phyloP scores from a whole-genome alignment of 805 yeast species.

The Candida fluviatilis region DNA sequence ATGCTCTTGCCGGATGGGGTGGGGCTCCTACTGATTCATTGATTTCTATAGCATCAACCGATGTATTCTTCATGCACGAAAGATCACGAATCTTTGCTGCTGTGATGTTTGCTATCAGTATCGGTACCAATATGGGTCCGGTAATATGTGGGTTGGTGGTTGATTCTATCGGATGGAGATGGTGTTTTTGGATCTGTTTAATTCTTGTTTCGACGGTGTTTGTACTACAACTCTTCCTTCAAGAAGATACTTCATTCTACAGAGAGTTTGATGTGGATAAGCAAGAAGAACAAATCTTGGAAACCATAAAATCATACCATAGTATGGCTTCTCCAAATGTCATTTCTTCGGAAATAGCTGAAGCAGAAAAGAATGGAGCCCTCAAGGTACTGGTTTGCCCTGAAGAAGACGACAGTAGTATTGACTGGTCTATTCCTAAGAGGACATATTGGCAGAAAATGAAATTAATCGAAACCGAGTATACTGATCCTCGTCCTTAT shows the following conservation, averaged over 20 bases:
- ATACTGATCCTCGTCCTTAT: constrained; percentile 38
- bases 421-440: constrained; percentile 8
- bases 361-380: constrained; percentile 17
- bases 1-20: constrained; percentile 27
- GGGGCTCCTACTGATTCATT: constrained; percentile 35
- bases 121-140: constrained; percentile 26
- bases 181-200: constrained; percentile 27
- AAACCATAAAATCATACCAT: constrained; percentile 22
- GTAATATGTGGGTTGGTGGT: constrained; percentile 27
- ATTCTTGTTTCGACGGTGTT: constrained; percentile 28
- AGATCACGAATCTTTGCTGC: constrained; percentile 24
- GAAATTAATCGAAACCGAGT: constrained; percentile 28
- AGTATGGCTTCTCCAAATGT: constrained; percentile 4
- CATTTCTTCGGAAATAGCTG: constrained; percentile 7
- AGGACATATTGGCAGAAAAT: constrained; percentile 26
- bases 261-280: constrained; percentile 10
- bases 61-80: constrained; percentile 30
- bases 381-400: not conserved
- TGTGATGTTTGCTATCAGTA: constrained; percentile 25
- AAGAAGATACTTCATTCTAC: constrained; percentile 28
- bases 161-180: constrained; percentile 21
- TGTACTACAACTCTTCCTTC: constrained; percentile 9
- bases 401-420: not conserved
- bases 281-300: constrained; percentile 27
- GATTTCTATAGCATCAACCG: constrained; percentile 29